phyloP scores from a whole-genome alignment of 1,139 yeast species.

The Zhuliangozyma parablackwelliae region DNA sequence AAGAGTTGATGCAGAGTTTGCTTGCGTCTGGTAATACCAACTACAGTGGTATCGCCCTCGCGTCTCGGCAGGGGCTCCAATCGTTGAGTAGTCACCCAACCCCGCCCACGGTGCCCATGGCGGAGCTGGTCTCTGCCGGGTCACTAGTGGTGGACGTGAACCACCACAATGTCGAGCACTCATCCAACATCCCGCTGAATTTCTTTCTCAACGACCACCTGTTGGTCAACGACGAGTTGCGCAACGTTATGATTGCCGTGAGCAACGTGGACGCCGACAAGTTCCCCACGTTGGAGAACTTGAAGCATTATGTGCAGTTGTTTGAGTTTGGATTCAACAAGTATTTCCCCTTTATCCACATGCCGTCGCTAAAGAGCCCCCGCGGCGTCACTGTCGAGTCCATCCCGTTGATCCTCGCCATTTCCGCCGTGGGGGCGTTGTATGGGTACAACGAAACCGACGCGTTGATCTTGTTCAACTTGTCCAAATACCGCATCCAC shows the following conservation, averaged over 20 bases:
- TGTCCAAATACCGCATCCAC: slow-evolving; percentile 75
- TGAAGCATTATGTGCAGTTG: slow-evolving; percentile 66
- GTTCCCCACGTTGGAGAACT: slow-evolving; percentile 70
- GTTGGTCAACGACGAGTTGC: slow-evolving; percentile 46
- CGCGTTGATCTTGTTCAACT: slow-evolving; percentile 71
- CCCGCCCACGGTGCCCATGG: slow-evolving; percentile 1
- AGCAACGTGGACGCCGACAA: slow-evolving; percentile 50
- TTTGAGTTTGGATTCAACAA: slow-evolving; percentile 73
- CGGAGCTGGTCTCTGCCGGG: neutral
- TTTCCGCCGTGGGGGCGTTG: slow-evolving; percentile 87
- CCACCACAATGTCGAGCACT: slow-evolving; percentile 6
- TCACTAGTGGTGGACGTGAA: neutral
- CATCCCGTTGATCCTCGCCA: slow-evolving; percentile 72
- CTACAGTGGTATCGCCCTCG: neutral
- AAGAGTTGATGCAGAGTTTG: neutral
- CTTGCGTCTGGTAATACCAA: no score
- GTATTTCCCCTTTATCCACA: slow-evolving; percentile 80
- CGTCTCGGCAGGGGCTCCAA: neutral
- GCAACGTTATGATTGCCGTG: slow-evolving; percentile 48
- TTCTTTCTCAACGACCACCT: slow-evolving; percentile 11
- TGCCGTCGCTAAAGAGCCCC: slow-evolving; percentile 58
- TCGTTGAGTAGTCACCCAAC: neutral
- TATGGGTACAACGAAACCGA: slow-evolving; percentile 78
- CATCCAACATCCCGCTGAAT: slow-evolving; percentile 8
- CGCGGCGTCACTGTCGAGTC: slow-evolving; percentile 55